These are phyloP conservation scores for Metarhizium humberi DNA, from an alignment of 2,329 filamentous ascomycete genomes.

Conservation along the genomic window DNA sequence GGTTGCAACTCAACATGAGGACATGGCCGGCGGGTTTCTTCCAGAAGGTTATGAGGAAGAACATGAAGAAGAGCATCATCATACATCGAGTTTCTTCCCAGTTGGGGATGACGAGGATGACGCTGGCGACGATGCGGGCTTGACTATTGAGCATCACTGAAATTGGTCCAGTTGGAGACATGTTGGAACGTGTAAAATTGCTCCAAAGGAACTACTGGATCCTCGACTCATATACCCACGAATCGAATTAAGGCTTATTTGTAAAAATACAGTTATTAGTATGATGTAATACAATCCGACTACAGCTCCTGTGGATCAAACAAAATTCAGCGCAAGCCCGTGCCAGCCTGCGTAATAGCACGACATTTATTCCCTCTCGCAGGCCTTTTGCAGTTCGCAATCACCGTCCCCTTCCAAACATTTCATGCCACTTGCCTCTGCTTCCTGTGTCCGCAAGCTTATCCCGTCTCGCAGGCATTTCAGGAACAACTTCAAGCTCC, in stretches of 20 bases:
- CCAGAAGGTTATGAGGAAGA: constrained; percentile 46
- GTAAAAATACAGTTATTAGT: background rate
- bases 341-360: background rate
- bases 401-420: constrained; percentile 37
- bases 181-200: background rate
- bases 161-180: background rate
- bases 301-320: background rate
- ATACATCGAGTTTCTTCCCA: constrained; percentile 39
- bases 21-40: constrained; percentile 53
- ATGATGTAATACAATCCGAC: background rate
- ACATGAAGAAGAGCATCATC: constrained; percentile 24
- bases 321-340: background rate
- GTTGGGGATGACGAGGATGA: constrained; percentile 34
- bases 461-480: constrained; percentile 19
- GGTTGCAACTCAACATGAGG: constrained; percentile 29
- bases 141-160: constrained; percentile 23
- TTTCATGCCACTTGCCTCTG: constrained; percentile 52
- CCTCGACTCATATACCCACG: background rate
- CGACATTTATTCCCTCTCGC: background rate
- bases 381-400: background rate
- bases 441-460: constrained; percentile 19
- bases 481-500: constrained; percentile 41
- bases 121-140: constrained; percentile 21
- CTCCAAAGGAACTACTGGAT: background rate
- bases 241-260: background rate